Percentiles rank a stretch among this genome's conserved stretches.
Evolutionary conservation across 306 rosid genomes (phyloP).

Genomic region (Vigna reflexopilosa): DNA sequence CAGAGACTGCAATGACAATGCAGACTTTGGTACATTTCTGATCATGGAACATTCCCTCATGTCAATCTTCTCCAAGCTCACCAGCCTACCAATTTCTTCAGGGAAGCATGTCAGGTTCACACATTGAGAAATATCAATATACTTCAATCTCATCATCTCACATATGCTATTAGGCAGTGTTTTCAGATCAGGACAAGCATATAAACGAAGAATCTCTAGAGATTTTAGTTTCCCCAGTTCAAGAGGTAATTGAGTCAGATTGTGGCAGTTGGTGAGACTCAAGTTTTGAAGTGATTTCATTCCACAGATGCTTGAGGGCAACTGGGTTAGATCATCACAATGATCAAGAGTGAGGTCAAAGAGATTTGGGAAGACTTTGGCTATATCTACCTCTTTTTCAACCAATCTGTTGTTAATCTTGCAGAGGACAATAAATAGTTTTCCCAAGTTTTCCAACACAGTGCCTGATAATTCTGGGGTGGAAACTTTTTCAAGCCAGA

Average conservation of each 20-base stretch:
- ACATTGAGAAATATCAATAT: constrained; percentile 83
- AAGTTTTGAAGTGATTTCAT: constrained; percentile 60
- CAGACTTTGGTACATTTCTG: constrained; percentile 61
- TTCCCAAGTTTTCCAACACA: constrained; percentile 54
- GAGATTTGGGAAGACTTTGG: constrained; percentile 65
- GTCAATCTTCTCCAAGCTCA: constrained; percentile 80
- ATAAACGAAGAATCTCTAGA: constrained; percentile 69
- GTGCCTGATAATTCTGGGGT: constrained; percentile 58
- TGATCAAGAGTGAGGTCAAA: constrained; percentile 78
- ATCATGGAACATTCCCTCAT: constrained; percentile 86
- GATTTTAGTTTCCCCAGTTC: constrained; percentile 60
- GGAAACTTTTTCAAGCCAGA: constrained; percentile 87
- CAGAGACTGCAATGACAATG: constrained; percentile 54
- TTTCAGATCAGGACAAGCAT: constrained; percentile 72
- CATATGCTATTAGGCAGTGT: constrained; percentile 65
- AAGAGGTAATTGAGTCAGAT: constrained; percentile 58
- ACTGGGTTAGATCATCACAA: constrained; percentile 67
- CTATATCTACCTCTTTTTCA: constrained; percentile 43
- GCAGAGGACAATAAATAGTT: constrained; percentile 72
- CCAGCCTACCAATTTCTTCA: constrained; percentile 55
- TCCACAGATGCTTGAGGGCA: constrained; percentile 73
- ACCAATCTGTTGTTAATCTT: constrained; percentile 60
- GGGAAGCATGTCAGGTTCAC: constrained; percentile 67
- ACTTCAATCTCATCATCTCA: constrained; percentile 60
- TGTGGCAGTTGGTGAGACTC: constrained; percentile 85